These are phyloP conservation scores for Centaurea solstitialis DNA, from an alignment of 129 eudicot genomes.

Conservation along the genomic window DNA sequence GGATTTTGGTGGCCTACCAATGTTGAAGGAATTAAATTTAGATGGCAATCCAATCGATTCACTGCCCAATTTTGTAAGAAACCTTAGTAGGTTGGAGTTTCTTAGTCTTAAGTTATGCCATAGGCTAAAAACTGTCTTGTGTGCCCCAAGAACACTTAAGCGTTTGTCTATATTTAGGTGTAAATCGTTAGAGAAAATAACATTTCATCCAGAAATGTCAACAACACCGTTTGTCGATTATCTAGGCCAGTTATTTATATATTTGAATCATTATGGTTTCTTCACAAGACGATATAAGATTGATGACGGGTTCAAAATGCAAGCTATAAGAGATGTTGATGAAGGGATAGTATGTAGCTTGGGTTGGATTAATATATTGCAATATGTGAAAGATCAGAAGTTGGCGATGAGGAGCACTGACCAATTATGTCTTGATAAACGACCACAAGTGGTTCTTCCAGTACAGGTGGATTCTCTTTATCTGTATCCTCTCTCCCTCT, in stretches of 20 bases:
- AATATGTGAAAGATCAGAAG: not conserved
- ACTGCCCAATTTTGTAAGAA: constrained; percentile 20
- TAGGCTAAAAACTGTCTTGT: not conserved
- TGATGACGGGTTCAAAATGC: not conserved
- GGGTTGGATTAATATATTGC: constrained; percentile 6
- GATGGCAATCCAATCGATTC: constrained; percentile 15
- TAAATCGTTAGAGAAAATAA: not conserved
- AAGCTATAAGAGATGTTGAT: not conserved
- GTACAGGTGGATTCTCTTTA: not conserved
- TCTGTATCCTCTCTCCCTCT: no score
- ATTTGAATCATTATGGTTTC: no score
- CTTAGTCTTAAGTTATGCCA: not conserved
- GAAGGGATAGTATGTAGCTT: not conserved
- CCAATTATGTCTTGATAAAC: not conserved
- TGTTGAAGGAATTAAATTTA: constrained; percentile 1
- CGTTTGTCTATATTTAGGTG: rapidly evolving
- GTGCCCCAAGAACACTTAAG: not conserved
- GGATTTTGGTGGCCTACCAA: constrained; percentile 19
- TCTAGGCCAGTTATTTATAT: no score
- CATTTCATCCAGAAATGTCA: not conserved
- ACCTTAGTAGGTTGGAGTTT: not conserved
- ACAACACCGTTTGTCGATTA: no score
- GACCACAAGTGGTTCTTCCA: not conserved
- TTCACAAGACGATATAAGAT: not conserved
- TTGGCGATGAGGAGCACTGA: not conserved